These are phyloP conservation scores for Angophora floribunda DNA, from an alignment of 345 rosid genomes.

Conservation along the genomic window DNA sequence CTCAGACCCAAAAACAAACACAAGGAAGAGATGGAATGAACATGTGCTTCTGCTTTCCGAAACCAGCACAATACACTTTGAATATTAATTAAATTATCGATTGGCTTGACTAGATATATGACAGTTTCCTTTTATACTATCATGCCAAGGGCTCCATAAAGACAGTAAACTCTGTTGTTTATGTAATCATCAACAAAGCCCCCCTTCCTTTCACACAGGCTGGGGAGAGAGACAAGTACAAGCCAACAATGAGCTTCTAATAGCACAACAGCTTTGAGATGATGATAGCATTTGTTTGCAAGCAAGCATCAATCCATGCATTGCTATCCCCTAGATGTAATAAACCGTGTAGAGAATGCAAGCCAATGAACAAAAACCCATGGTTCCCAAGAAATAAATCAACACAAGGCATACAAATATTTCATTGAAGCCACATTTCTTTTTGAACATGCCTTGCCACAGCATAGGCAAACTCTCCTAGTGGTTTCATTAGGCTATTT, in stretches of 20 bases:
- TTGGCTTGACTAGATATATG: background rate
- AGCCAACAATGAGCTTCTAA: background rate
- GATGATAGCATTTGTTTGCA: background rate
- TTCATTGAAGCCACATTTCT: background rate
- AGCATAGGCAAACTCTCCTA: background rate
- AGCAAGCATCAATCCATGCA: background rate
- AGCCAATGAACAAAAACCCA: background rate
- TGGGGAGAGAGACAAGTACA: background rate
- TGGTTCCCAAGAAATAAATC: background rate
- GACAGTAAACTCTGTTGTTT: background rate
- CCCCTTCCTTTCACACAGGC: background rate
- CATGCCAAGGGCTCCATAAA: background rate
- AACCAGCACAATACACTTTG: background rate
- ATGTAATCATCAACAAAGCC: background rate
- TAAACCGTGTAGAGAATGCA: background rate
- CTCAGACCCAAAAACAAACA: background rate
- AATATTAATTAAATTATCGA: background rate
- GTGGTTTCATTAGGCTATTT: background rate
- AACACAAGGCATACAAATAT: background rate
- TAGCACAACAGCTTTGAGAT: background rate
- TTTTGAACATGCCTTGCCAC: background rate
- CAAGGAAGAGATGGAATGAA: background rate
- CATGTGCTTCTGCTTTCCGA: background rate
- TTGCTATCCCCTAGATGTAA: background rate
- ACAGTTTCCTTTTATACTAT: background rate